These are phyloP conservation scores for Haplosporangium sp. DNA, from an alignment of 371 early-diverging fungal genomes.

Conservation along the genomic window DNA sequence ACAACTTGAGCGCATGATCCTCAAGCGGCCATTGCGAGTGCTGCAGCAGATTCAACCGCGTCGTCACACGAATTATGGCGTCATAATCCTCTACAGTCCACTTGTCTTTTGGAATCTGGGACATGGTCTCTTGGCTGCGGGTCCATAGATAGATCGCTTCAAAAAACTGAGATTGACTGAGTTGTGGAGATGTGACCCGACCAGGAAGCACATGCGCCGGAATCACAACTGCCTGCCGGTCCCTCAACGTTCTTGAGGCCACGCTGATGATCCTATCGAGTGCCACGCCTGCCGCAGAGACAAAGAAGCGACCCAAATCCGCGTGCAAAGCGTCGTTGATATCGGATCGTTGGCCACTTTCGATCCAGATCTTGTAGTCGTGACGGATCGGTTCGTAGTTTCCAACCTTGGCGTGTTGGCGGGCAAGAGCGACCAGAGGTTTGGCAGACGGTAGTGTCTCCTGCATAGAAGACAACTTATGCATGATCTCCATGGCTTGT, in stretches of 20 bases:
- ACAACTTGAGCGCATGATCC: background rate
- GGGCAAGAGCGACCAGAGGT: slow-evolving; percentile 31
- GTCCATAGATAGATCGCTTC: slow-evolving; percentile 24
- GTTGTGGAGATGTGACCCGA: slow-evolving; percentile 26
- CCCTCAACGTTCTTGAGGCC: slow-evolving; percentile 20
- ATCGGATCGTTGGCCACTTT: slow-evolving; percentile 5
- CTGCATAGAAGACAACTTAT: slow-evolving; percentile 8
- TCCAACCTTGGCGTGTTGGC: slow-evolving; percentile 36
- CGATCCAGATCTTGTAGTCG: slow-evolving; percentile 17
- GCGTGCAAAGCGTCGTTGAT: background rate
- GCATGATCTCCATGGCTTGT: slow-evolving; percentile 22
- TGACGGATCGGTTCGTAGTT: slow-evolving; percentile 35
- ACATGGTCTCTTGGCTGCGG: slow-evolving; percentile 11
- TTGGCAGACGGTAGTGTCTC: slow-evolving; percentile 14
- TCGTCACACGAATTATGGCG: slow-evolving; percentile 15
- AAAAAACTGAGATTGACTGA: slow-evolving; percentile 20
- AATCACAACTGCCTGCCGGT: slow-evolving; percentile 29
- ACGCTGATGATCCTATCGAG: slow-evolving; percentile 28
- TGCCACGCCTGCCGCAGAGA: slow-evolving; percentile 21
- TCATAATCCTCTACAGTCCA: slow-evolving; percentile 42
- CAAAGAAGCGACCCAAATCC: slow-evolving; percentile 23
- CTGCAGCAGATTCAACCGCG: slow-evolving; percentile 35
- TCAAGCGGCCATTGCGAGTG: slow-evolving; percentile 22
- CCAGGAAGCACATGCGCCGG: slow-evolving; percentile 39
- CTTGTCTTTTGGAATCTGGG: slow-evolving; percentile 14